Conservation (phyloP, 2,329 filamentous ascomycete genomes). For the Cyphellophora attinorum region DNA sequence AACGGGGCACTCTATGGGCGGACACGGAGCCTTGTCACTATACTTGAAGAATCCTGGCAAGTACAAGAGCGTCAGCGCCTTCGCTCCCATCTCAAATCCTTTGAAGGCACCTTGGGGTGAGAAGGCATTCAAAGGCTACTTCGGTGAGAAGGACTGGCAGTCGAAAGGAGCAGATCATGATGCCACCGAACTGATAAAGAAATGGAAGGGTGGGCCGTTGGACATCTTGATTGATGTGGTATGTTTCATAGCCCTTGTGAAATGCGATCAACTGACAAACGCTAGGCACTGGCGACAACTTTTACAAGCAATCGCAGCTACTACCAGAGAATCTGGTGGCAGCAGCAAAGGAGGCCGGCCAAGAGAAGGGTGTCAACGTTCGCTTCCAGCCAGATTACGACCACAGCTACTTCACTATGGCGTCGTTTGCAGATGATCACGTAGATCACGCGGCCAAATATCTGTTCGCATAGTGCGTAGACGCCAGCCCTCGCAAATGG, state of each 20-base stretch:
- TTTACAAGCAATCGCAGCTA: slow-evolving; percentile 89
- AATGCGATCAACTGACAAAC: slow-evolving; percentile 67
- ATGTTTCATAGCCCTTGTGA: slow-evolving; percentile 26
- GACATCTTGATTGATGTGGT: slow-evolving; percentile 82
- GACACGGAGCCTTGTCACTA: slow-evolving; percentile 85
- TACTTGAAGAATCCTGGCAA: slow-evolving; percentile 84
- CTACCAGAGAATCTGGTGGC: slow-evolving; percentile 85
- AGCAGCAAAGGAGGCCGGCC: slow-evolving; percentile 66
- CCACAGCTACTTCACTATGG: slow-evolving; percentile 96
- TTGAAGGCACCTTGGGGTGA: slow-evolving; percentile 81
- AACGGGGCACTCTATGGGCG: slow-evolving; percentile 93
- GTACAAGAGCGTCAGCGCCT: slow-evolving; percentile 83
- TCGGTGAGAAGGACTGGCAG: slow-evolving; percentile 59
- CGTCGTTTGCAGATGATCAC: slow-evolving; percentile 81
- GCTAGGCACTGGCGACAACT: slow-evolving; percentile 85
- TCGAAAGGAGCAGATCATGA: slow-evolving; percentile 82
- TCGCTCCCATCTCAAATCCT: slow-evolving; percentile 85
- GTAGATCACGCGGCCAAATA: slow-evolving; percentile 86
- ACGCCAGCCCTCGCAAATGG: slow-evolving; percentile 1
- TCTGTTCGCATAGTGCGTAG: slow-evolving; percentile 50
- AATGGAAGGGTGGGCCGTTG: slow-evolving; percentile 58
- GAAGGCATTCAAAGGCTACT: slow-evolving; percentile 88
- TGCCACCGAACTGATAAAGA: slow-evolving; percentile 76
- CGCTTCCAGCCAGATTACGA: slow-evolving; percentile 89
- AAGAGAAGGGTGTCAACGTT: slow-evolving; percentile 60